Evolutionary conservation across 169 alveolate species (phyloP).

Genomic region (Condylostoma magnum): DNA sequence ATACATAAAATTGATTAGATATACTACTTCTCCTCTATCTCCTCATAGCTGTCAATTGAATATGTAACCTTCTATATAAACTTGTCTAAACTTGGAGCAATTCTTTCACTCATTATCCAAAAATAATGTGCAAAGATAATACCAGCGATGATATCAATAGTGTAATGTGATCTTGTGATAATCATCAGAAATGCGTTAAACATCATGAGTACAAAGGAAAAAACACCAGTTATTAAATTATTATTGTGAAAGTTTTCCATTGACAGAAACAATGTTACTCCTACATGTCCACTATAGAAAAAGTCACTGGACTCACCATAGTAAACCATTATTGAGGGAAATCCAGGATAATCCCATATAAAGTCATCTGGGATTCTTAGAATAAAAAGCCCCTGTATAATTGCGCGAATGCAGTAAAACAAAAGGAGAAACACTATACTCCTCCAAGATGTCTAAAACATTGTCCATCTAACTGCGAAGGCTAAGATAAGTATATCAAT

Average conservation of each 20-base stretch:
- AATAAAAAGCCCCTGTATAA: conserved; percentile 18
- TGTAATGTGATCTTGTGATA: conserved; percentile 31
- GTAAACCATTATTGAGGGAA: conserved; percentile 61
- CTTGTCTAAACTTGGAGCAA: background rate
- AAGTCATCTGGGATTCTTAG: conserved; percentile 51
- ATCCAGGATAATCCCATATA: conserved; percentile 66
- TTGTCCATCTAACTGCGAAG: background rate
- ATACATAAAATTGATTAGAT: no score
- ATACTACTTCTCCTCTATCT: no score
- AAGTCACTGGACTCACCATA: conserved; percentile 64
- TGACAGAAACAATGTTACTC: conserved; percentile 26
- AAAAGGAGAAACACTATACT: background rate
- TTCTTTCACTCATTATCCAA: conserved; percentile 15
- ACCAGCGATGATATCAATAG: conserved; percentile 24
- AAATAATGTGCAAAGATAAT: conserved; percentile 17
- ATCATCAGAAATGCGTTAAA: conserved; percentile 30
- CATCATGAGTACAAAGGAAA: background rate
- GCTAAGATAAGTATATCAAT: background rate
- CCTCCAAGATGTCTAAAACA: conserved; percentile 25
- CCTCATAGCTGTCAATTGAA: no score
- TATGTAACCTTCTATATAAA: no score
- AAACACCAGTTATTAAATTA: background rate
- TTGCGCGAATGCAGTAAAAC: conserved; percentile 26
- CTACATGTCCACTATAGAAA: conserved; percentile 76
- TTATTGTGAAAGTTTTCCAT: background rate